phyloP scores from a whole-genome alignment of 2,329 filamentous ascomycete genomes.

The Coniella vitis region DNA sequence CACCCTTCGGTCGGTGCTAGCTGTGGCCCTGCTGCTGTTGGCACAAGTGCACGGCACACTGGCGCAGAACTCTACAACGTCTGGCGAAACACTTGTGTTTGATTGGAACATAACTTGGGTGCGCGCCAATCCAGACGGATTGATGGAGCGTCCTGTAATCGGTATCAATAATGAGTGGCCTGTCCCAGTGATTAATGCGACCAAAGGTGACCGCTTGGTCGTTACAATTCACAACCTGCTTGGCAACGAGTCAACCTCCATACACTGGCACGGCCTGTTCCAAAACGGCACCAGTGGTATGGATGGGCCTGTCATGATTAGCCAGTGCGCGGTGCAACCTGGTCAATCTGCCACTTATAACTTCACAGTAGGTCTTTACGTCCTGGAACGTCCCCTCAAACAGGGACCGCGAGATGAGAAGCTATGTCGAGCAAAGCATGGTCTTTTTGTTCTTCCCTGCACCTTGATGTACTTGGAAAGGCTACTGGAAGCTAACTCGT shows the following conservation, averaged over 20 bases:
- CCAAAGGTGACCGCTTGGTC: constrained; percentile 6
- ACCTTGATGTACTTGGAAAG: not conserved
- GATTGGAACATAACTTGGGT: constrained; percentile 11
- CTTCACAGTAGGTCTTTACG: not conserved
- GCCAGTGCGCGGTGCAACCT: constrained; percentile 63
- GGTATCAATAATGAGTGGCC: constrained; percentile 9
- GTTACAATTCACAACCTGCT: constrained; percentile 6
- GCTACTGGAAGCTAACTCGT: not conserved
- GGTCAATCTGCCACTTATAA: not conserved
- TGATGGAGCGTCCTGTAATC: constrained; percentile 1
- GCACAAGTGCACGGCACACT: too few relatives aligned
- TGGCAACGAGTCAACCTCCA: constrained; percentile 7
- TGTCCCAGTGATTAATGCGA: constrained; percentile 5
- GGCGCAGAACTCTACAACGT: too few relatives aligned
- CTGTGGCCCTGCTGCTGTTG: too few relatives aligned
- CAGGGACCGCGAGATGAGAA: not conserved
- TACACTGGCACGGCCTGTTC: constrained; percentile 10
- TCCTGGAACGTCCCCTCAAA: not conserved
- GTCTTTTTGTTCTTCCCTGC: too few relatives aligned
- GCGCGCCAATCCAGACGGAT: constrained; percentile 5
- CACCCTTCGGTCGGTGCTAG: too few relatives aligned
- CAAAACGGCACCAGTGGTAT: constrained; percentile 57
- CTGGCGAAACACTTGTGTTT: not conserved
- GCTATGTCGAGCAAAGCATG: too few relatives aligned
- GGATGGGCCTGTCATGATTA: constrained; percentile 61